A percentile compares a stretch with the other conserved stretches of the same genome.
These are phyloP conservation scores for Globisporangium cystogenes DNA, from an alignment of 352 stramenopile species.

Conservation along the genomic window DNA sequence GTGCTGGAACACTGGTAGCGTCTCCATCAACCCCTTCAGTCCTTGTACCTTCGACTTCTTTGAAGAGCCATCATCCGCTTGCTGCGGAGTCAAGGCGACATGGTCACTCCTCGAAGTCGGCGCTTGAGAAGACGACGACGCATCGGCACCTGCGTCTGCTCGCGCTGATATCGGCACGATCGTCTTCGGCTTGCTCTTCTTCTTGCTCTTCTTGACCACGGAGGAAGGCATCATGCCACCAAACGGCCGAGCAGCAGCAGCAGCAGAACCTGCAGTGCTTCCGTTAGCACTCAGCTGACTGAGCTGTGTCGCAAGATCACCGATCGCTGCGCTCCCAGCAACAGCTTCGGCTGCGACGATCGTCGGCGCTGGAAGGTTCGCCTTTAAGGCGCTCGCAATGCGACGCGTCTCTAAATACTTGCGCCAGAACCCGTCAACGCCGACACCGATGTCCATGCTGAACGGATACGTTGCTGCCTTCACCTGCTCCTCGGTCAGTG, in stretches of 20 bases:
- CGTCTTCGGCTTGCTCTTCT: neutral
- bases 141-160: neutral
- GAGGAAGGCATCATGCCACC: neutral
- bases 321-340: neutral
- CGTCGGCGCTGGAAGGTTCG: neutral
- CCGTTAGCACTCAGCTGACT: neutral
- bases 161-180: neutral
- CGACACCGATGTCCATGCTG: neutral
- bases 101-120: too few species aligned
- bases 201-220: conserved; percentile 2
- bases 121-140: too few species aligned
- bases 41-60: conserved; percentile 8
- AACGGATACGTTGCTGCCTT: conserved; percentile 8
- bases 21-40: conserved; percentile 49
- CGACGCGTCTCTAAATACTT: neutral
- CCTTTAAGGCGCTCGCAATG: neutral
- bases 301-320: neutral
- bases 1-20: conserved; percentile 86
- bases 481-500: conserved; percentile 22
- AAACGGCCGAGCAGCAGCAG: neutral
- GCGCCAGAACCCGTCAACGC: neutral
- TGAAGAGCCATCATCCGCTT: neutral
- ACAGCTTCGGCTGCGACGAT: neutral
- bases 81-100: neutral
- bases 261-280: neutral